Evolutionary conservation across 2,329 filamentous ascomycete species (phyloP), one percentile per base, ranked within the genome.

Genomic region (Podosphaera xanthii): DNA sequence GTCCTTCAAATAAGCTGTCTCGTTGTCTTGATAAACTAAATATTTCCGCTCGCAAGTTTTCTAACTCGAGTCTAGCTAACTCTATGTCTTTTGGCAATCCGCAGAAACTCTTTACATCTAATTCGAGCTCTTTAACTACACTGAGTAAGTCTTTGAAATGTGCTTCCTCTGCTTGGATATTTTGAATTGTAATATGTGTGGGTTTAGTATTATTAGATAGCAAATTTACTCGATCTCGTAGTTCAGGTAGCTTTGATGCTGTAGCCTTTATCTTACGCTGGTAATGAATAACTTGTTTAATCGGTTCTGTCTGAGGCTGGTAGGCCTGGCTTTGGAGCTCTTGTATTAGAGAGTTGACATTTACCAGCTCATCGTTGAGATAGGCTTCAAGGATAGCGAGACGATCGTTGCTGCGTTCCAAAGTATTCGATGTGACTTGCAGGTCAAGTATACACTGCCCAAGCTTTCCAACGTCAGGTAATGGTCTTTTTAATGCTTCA

Each of bases 1-100:
- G 69, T 1, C 76, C 78, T 67, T 91, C 87, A 68, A 94, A 94
- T 59, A 87, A 74, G 36, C 73, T 76, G 68, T 95, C 87, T 59
- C 89, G 77, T 64, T 76, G 75, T 63, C 75, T 75, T 35, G 77
- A 82, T 58, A 87, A 71, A 8, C 72, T 71, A 46, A 77, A 75
- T 53, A 94, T 72, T 66, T 88, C 80, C 1, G 73, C 72, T 61
- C 85, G 78, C 50, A 89, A 71, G 36, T 75, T 73, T 63, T 86
- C 84, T 35, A 95, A 75, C 68, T 87, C 82, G n/a, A 74, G 71
- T 64, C 83, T 77, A 42, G 88, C 88, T 54, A 79, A 76, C 55
- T 82, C 77, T 7, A 78, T 71, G 66, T 94, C 82, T 4, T 81
- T 82, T 1, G 89, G 86, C 61, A 95, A 70, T 5, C 84, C 82